Evolutionary conservation across 129 eudicot species (phyloP).

Genomic region (Tagetes patula): DNA sequence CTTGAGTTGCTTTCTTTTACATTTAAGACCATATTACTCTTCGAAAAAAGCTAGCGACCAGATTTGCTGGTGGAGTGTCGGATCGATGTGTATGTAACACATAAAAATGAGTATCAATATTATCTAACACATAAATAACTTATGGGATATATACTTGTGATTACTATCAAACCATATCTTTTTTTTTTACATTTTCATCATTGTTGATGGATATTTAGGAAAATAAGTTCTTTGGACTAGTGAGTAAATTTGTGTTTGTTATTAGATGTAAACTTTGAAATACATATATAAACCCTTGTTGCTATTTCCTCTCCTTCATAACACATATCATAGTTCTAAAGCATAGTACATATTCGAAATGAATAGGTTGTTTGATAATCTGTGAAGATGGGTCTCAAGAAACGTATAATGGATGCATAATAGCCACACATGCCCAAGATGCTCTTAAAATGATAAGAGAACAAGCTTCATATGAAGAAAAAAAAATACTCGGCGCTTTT

Average conservation of each 20-base stretch:
- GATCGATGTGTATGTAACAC: too few relatives aligned
- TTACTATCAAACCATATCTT: neutral
- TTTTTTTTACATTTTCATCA: neutral
- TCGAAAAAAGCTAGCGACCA: too few relatives aligned
- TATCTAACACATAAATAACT: neutral
- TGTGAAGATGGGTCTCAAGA: constrained; percentile 54
- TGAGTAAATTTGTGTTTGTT: neutral
- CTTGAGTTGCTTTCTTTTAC: neutral
- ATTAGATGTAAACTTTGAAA: neutral
- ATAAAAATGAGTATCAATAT: neutral
- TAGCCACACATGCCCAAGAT: constrained; percentile 67
- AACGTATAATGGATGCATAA: constrained; percentile 58
- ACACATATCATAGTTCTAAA: neutral
- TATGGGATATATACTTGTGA: neutral
- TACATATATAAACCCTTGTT: neutral
- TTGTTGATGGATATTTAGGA: neutral
- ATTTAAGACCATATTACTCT: neutral
- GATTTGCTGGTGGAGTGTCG: too few relatives aligned
- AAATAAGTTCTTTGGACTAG: neutral
- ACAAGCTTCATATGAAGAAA: constrained; percentile 66
- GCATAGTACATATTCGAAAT: constrained; percentile 6
- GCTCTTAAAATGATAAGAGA: constrained; percentile 64
- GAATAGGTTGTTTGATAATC: constrained; percentile 47
- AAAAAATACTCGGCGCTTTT: constrained; percentile 66
- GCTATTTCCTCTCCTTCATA: neutral